These are phyloP conservation scores for Aspergillus ruber DNA, from an alignment of 2,329 filamentous ascomycete species.

Conservation along the genomic window DNA sequence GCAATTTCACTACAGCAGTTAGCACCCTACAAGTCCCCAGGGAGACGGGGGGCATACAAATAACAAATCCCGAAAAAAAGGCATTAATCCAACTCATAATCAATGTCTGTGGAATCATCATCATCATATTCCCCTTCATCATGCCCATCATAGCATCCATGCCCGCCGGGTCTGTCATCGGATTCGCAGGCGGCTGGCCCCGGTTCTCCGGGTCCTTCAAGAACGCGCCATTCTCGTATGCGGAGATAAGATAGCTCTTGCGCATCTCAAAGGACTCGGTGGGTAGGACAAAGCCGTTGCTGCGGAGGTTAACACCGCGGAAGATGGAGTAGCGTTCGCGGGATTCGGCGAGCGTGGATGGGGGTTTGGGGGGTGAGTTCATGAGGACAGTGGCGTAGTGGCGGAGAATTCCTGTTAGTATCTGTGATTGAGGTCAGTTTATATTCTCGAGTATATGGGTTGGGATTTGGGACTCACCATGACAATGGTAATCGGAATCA, in stretches of 20 bases:
- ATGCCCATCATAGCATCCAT: slow-evolving; percentile 99
- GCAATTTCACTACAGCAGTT: slow-evolving; percentile 68
- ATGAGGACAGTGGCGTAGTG: slow-evolving; percentile 95
- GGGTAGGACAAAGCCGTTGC: slow-evolving; percentile 75
- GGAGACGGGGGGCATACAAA: slow-evolving; percentile 59
- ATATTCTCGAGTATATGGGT: slow-evolving; percentile 1
- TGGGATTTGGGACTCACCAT: slow-evolving; percentile 56
- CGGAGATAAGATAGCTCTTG: slow-evolving; percentile 71
- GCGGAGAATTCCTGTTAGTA: slow-evolving; percentile 88
- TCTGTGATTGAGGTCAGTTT: slow-evolving; percentile 40
- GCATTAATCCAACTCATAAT: slow-evolving; percentile 99
- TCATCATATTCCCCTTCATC: slow-evolving; percentile 99
- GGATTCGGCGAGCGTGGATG: slow-evolving; percentile 52
- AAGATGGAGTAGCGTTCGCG: slow-evolving; percentile 81
- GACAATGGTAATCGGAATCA: slow-evolving; percentile 92
- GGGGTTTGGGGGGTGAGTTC: slow-evolving; percentile 72
- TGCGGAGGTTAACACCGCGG: slow-evolving; percentile 76
- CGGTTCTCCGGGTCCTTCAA: slow-evolving; percentile 81
- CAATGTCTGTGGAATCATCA: slow-evolving; percentile 97
- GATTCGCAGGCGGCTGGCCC: slow-evolving; percentile 84
- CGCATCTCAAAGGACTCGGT: slow-evolving; percentile 69
- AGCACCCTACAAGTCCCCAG: background rate
- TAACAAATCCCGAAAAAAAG: slow-evolving; percentile 96
- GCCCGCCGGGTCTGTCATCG: slow-evolving; percentile 86
- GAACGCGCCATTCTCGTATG: slow-evolving; percentile 79